These are phyloP conservation scores for Metschnikowia peoriensis DNA, from an alignment of 805 yeast species.

Conservation along the genomic window DNA sequence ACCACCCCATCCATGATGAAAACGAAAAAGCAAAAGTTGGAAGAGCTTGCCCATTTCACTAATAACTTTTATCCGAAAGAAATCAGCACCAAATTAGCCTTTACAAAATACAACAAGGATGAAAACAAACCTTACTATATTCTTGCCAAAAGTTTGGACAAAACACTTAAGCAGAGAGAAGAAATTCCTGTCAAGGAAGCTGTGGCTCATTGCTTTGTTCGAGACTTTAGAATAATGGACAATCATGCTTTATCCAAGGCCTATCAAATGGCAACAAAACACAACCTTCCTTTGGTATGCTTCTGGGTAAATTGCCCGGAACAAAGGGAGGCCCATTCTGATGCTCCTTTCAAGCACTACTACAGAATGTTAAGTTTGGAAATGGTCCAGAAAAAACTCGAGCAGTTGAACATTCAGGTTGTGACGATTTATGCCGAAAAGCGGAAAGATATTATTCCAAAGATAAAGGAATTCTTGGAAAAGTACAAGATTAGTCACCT, in stretches of 20 bases:
- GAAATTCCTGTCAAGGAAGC: slow-evolving; percentile 16
- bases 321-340: slow-evolving; percentile 42
- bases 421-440: slow-evolving; percentile 37
- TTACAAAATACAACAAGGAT: slow-evolving; percentile 26
- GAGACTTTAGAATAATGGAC: slow-evolving; percentile 46
- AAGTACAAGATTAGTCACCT: slow-evolving; percentile 26
- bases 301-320: slow-evolving; percentile 42
- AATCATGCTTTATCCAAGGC: slow-evolving; percentile 42
- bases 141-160: slow-evolving; percentile 15
- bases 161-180: slow-evolving; percentile 12
- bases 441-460: slow-evolving; percentile 26
- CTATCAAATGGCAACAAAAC: slow-evolving; percentile 26
- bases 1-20: slow-evolving; percentile 7
- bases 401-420: slow-evolving; percentile 37
- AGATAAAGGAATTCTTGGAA: slow-evolving; percentile 23
- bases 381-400: slow-evolving; percentile 28
- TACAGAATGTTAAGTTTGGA: slow-evolving; percentile 36
- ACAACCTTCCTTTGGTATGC: slow-evolving; percentile 35
- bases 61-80: slow-evolving; percentile 15
- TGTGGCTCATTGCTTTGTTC: slow-evolving; percentile 47
- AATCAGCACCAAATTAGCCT: slow-evolving; percentile 15
- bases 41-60: slow-evolving; percentile 14
- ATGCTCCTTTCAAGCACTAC: slow-evolving; percentile 42
- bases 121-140: slow-evolving; percentile 30
- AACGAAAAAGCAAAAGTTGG: slow-evolving; percentile 17